Percentiles rank a stretch among this genome's conserved stretches.
These are phyloP conservation scores for Colletotrichum echinochloae DNA, from an alignment of 2,329 filamentous ascomycete genomes.

Conservation along the genomic window DNA sequence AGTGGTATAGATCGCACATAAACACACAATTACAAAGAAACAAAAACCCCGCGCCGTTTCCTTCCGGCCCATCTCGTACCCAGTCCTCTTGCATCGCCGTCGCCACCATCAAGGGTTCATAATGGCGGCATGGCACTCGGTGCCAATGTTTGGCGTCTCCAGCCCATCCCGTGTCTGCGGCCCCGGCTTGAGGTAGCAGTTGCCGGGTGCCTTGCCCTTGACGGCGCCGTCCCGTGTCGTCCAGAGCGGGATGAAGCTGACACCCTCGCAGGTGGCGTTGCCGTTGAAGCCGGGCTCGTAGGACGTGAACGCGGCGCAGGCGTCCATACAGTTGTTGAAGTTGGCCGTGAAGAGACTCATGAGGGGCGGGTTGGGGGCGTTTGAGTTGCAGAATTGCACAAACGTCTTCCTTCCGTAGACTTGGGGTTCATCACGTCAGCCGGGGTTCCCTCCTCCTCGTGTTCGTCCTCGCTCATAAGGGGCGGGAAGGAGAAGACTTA, in stretches of 20 bases:
- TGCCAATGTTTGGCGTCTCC: conserved; percentile 48
- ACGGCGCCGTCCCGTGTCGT: conserved; percentile 52
- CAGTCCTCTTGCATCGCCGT: not conserved
- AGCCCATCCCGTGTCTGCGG: conserved; percentile 49
- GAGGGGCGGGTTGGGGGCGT: conserved; percentile 53
- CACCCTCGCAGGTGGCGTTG: conserved; percentile 48
- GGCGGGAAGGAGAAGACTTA: conserved; percentile 45
- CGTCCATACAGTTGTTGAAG: conserved; percentile 61
- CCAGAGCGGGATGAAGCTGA: conserved; percentile 58
- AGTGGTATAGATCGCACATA: conserved; percentile 17
- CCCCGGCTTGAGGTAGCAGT: conserved; percentile 59
- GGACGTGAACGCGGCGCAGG: conserved; percentile 54
- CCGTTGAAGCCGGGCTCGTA: conserved; percentile 29
- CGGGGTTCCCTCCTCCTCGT: not conserved
- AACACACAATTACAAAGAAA: not conserved
- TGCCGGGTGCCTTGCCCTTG: conserved; percentile 53
- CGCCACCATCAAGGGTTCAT: conserved; percentile 8
- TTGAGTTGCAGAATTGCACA: conserved; percentile 58
- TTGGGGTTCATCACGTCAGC: conserved; percentile 43
- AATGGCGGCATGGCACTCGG: conserved; percentile 53
- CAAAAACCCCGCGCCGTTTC: not conserved
- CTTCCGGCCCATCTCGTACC: not conserved
- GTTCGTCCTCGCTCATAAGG: not conserved
- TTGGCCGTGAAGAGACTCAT: conserved; percentile 56
- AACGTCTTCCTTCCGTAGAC: conserved; percentile 53